Base-by-base conservation (phyloP, 1,139 yeast species). In the Scheffersomyces quercinus region DNA sequence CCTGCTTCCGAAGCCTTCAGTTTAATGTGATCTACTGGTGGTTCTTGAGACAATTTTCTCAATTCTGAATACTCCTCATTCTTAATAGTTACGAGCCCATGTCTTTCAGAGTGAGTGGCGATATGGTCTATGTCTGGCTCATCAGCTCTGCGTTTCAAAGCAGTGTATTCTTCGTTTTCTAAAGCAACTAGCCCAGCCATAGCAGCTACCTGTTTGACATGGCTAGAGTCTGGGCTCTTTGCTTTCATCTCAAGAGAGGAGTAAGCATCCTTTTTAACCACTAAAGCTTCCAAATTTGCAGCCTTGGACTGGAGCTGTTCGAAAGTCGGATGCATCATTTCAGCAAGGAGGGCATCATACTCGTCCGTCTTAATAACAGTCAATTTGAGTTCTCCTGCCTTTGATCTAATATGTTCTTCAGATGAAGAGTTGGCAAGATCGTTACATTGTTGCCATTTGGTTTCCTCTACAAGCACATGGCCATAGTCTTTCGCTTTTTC, bases 21-120 rank as follows among this genome's bases (percentile, higher is more conserved):
- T 2, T 44, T 41, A n/a, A 70, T 42, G 38, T 67, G 67, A 8
- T 54, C 59, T 10, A 56, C 26, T 8, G 60, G 47, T 5, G 76
- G 76, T 9, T 56, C 49, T 29, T 56, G 41, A 0, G 61, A 60
- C 36, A 48, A 43, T 15, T 51, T 40, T 6, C 40, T 43, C 41
- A 53, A 28, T 31, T 35, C 45, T 41, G 26, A 45, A 13, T 36
- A 46, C 20, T 49, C 52, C 6, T 34, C 30, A 7, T 32, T 42
- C 6, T 65, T 48, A 12, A 65, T 29, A 5, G 56, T 34, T 3
- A 47, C 42, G 38, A 55, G 56, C 2, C 50, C 36, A 29, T 35
- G 35, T 42, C 48, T 12, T 49, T 41, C 16, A 28, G 31, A 7
- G 32, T 29, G 10, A 55, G 50, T 16, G 32, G 43, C 12, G 16